Conservation (phyloP, 176 grass and related monocot genomes). For the Oryza coarctata region DNA sequence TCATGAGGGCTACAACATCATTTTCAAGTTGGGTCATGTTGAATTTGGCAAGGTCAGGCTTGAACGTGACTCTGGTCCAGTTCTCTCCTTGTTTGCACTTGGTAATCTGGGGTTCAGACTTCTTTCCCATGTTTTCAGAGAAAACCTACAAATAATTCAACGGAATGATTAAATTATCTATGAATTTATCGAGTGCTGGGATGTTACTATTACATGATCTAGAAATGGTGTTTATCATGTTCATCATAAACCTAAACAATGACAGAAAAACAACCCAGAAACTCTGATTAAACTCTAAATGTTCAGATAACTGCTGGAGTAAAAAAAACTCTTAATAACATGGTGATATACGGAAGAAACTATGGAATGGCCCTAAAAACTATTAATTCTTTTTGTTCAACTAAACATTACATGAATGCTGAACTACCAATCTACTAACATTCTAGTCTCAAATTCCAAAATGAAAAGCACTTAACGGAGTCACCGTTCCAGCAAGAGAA, state of each 20-base stretch:
- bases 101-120: slow-evolving; percentile 66
- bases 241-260: not conserved
- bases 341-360: not conserved
- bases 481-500: not conserved
- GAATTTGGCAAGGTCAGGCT: slow-evolving; percentile 86
- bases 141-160: slow-evolving; percentile 54
- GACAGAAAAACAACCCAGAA: not conserved
- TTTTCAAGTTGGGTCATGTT: slow-evolving; percentile 76
- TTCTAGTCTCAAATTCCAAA: not conserved
- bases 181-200: not conserved
- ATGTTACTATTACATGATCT: not conserved
- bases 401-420: not conserved
- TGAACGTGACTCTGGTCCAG: slow-evolving; percentile 85
- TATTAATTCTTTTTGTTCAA: not conserved
- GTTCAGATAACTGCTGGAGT: not conserved
- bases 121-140: slow-evolving; percentile 81
- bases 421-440: not conserved
- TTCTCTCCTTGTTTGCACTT: slow-evolving; percentile 78
- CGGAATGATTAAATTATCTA: not conserved
- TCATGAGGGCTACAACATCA: slow-evolving; percentile 88
- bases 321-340: not conserved
- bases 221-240: not conserved
- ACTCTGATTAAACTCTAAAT: not conserved
- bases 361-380: not conserved
- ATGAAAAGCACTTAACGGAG: not conserved